Percentiles rank a stretch among this genome's conserved stretches.
Conservation (phyloP, 495 filamentous ascomycete species). For the Cryomyces antarcticus region DNA sequence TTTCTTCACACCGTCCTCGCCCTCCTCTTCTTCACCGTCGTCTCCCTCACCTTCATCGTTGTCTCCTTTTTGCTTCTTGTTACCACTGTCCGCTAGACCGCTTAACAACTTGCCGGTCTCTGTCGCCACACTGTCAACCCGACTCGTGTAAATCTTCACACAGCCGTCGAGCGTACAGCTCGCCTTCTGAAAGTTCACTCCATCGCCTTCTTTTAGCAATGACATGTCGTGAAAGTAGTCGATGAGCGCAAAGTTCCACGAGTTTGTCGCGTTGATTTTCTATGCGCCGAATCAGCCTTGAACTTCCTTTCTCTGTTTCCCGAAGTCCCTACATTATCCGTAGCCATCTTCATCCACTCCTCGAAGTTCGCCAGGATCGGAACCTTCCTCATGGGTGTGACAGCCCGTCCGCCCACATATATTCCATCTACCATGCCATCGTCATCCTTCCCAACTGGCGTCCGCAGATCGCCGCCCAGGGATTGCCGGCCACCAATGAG, state of each 20-base stretch:
- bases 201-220: conserved; percentile 81
- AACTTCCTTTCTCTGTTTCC: not conserved
- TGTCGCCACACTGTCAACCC: conserved; percentile 94
- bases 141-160: conserved; percentile 97
- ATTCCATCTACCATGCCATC: conserved; percentile 33
- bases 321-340: conserved; percentile 44
- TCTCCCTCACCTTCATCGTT: conserved; percentile 42
- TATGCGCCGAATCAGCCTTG: conserved; percentile 5
- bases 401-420: conserved; percentile 38
- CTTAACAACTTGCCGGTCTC: conserved; percentile 92
- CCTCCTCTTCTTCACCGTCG: conserved; percentile 54
- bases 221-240: conserved; percentile 99
- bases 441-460: conserved; percentile 37
- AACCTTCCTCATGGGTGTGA: conserved; percentile 91
- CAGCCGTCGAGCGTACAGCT: conserved; percentile 96
- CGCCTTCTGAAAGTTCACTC: conserved; percentile 96
- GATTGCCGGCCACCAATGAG: conserved; percentile 29
- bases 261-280: conserved; percentile 98
- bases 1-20: conserved; percentile 56
- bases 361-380: conserved; percentile 95
- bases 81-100: conserved; percentile 78
- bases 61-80: conserved; percentile 42
- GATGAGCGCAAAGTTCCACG: conserved; percentile 98
- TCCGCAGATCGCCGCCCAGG: conserved; percentile 38
- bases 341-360: conserved; percentile 99